A percentile compares a stretch with the other conserved stretches of the same genome.
Conservation (phyloP, 768 basidiomycete species). For the Leccinum fibrillosum region DNA sequence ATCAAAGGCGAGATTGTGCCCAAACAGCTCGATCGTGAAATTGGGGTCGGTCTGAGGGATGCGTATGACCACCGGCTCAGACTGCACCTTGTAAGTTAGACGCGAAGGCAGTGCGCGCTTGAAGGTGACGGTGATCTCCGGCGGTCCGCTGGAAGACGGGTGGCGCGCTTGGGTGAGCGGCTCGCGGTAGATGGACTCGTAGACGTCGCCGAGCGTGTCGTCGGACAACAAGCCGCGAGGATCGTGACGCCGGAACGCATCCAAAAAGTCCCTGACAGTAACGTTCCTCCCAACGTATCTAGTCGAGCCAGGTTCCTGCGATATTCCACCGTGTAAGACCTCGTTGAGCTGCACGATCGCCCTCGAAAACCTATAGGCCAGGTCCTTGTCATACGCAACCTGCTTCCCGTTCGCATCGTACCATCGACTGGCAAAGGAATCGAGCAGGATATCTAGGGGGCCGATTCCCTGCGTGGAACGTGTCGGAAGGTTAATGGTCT, state of each 20-base stretch:
- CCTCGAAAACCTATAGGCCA: conserved; percentile 71
- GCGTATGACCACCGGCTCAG: conserved; percentile 82
- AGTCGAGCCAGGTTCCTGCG: conserved; percentile 56
- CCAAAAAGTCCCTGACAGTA: conserved; percentile 74
- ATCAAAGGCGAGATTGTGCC: conserved; percentile 87
- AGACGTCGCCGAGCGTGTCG: conserved; percentile 73
- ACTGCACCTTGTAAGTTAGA: conserved; percentile 85
- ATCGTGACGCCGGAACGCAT: conserved; percentile 81
- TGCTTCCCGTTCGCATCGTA: conserved; percentile 81
- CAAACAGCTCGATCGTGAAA: conserved; percentile 78
- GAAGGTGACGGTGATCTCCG: conserved; percentile 60
- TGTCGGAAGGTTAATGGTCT: conserved; percentile 68
- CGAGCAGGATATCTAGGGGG: conserved; percentile 60
- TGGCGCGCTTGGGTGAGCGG: conserved; percentile 67
- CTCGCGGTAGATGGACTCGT: conserved; percentile 71
- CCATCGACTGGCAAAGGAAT: conserved; percentile 86
- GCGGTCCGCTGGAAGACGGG: conserved; percentile 36
- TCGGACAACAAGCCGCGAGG: conserved; percentile 66
- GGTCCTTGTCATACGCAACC: conserved; percentile 79
- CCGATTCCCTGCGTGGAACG: conserved; percentile 31
- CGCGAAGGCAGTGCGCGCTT: conserved; percentile 73
- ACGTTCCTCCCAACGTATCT: conserved; percentile 57
- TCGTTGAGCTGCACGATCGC: conserved; percentile 89
- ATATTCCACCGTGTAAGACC: conserved; percentile 72
- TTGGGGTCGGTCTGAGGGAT: conserved; percentile 84